Base-by-base conservation (phyloP, 2,329 filamentous ascomycete genomes). In the Xylaria sp. region DNA sequence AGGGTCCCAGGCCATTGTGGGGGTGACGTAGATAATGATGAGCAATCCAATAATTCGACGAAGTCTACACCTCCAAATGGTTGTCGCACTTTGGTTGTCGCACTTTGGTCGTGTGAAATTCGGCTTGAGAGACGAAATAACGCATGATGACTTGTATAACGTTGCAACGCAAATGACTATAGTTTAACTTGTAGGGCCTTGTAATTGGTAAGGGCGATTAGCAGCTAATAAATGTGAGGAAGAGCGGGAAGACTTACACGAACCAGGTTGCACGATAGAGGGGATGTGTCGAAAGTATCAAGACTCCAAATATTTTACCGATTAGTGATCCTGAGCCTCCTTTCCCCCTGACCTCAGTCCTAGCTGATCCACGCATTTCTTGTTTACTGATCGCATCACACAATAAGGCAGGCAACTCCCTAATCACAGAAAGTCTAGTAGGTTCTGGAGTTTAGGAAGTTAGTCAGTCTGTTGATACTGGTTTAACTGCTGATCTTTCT, bases 311-410 rank as follows among this genome's bases (percentile, higher is more conserved):
- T 13, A 15, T 20, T 18, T 32, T 39, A 37, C 15, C 13, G 52
- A 56, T 56, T 56, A 56, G 18, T 56, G 52, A 56, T 56, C 52
- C 37, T 13, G 9, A 20, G 7, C n/a, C 18, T 23, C 3, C 20
- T 18, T 20, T 50, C 39, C 56, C 25, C 28, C 39, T 3, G 37
- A 5, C 18, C 46, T 10, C 6, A 28, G n/a, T 34, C 13, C 58
- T 51, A 37, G 10, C 9, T 51, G 13, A 8, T 10, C n/a, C 1
- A 10, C 18, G n/a, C 20, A 39, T 39, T 61, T 61, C 20, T 51
- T 50, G 58, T 61, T 61, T 61, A 61, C 28, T 61, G 32, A 61
- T 61, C 58, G 12, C 15, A 46, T 15, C 46, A 23, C 39, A 51
- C 3, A 50, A 50, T 5, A 8, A 37, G 13, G 10, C n/a, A 37